Percentiles rank a stretch among this genome's conserved stretches.
Conservation (phyloP, 139 green algal species). For the Picochlorum sp. region DNA sequence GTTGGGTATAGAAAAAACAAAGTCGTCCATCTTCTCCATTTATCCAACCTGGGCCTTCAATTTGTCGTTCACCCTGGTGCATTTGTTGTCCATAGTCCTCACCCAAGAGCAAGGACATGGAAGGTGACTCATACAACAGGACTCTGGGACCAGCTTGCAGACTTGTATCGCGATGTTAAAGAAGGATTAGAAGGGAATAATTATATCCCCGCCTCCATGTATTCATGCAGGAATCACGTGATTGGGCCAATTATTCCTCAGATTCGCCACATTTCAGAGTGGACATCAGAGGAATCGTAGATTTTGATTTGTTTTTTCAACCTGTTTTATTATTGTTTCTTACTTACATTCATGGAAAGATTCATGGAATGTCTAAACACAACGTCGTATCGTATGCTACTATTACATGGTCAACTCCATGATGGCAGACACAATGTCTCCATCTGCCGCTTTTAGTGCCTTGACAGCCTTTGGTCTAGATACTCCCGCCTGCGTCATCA, state of each 20-base stretch:
- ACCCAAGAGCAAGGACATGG: constrained; percentile 36
- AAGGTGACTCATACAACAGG: constrained; percentile 36
- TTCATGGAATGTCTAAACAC: not conserved
- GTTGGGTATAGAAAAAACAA: constrained; percentile 42
- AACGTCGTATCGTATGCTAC: not conserved
- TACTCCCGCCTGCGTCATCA: constrained; percentile 95
- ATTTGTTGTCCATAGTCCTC: constrained; percentile 43
- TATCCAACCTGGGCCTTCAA: constrained; percentile 25
- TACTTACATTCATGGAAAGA: not conserved
- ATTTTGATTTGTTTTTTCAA: not conserved
- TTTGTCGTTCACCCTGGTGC: constrained; percentile 41
- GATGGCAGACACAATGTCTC: constrained; percentile 96
- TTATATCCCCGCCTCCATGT: constrained; percentile 28
- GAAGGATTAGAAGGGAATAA: constrained; percentile 16
- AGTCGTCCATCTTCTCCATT: constrained; percentile 38
- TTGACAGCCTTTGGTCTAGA: constrained; percentile 79
- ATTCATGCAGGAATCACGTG: constrained; percentile 24
- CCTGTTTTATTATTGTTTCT: not conserved
- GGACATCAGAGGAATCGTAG: not conserved
- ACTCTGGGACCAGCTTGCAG: constrained; percentile 35
- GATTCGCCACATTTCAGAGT: constrained; percentile 1
- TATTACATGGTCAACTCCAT: constrained; percentile 76
- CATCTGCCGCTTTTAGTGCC: constrained; percentile 82
- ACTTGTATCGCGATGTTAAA: constrained; percentile 28
- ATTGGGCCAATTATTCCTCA: constrained; percentile 15